Evolutionary conservation across 1,139 yeast genomes (phyloP), one percentile per base, ranked within the genome.

Genomic region (Magnusiomyces fungicola): DNA sequence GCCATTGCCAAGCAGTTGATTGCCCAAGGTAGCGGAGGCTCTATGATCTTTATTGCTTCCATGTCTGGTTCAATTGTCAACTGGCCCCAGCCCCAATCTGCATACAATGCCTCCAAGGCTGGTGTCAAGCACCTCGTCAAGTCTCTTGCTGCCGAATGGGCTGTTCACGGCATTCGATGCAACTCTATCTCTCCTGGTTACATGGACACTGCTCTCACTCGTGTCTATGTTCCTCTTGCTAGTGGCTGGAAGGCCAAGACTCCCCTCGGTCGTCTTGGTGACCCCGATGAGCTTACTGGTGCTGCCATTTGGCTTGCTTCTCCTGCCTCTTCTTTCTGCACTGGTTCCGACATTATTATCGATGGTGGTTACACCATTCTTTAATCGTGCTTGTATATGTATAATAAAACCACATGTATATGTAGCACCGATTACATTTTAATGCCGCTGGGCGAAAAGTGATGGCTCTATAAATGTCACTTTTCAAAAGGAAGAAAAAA

Each of bases 1-100:
- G 76, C 80, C 5, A 76, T 85, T 59, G 90, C 90, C 52, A 78
- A 80, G 65, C 89, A 88, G 55, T 80, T 85, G 73, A 83, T 84
- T 66, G 69, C 74, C 46, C 64, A 61, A 50, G 73, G 72, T 45
- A 60, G 55, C 33, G 74, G 74, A 18, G 76, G 85, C 33, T 72
- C 80, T n/a, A 65, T 78, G 34, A 71, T 79, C 53, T 77, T 78
- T 71, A 77, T 81, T 45, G 82, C 82, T 9, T 76, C 81, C 47
- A 79, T 79, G 81, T 78, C 83, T 36, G 84, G 79, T 41, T 76
- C 77, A 61, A 78, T 80, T 59, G 84, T 78, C 58, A 80, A 80
- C 65, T 78, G 78, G 61, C 85, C 85, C 45, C 81, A 80, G 64
- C 78, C 78, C 48, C 84, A 80, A 65, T 72, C 78, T 50, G 76